Conservation (phyloP, 352 stramenopile species). For the Peronospora farinosa region DNA sequence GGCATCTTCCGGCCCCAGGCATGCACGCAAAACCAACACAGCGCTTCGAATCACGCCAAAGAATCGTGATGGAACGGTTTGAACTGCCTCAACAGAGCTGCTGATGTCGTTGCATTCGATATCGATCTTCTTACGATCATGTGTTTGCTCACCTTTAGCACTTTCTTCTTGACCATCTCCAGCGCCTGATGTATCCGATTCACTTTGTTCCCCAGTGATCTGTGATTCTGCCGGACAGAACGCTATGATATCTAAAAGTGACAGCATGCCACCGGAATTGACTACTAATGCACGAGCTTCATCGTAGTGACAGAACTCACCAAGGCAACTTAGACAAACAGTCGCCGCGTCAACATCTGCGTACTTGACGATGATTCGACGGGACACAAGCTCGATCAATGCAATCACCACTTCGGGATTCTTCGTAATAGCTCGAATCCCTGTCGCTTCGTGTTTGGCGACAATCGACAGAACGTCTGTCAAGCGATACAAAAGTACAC, state of each 20-base stretch:
- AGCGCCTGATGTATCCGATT: constrained; percentile 16
- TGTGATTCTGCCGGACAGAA: constrained; percentile 50
- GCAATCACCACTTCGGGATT: too few relatives aligned
- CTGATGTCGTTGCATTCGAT: constrained; percentile 6
- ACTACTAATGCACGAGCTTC: constrained; percentile 50
- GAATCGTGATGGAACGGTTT: constrained; percentile 35
- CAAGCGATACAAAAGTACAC: too few relatives aligned
- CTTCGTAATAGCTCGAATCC: too few relatives aligned
- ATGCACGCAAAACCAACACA: constrained; percentile 52
- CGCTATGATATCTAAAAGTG: constrained; percentile 54
- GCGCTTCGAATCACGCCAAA: constrained; percentile 50
- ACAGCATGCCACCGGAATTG: constrained; percentile 55
- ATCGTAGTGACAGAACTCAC: constrained; percentile 54
- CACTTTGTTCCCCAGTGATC: constrained; percentile 22
- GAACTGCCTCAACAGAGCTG: constrained; percentile 10
- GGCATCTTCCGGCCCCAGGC: constrained; percentile 36
- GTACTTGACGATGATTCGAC: too few relatives aligned
- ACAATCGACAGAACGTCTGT: too few relatives aligned
- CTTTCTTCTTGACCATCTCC: constrained; percentile 11
- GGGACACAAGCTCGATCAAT: too few relatives aligned
- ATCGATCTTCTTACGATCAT: constrained; percentile 2
- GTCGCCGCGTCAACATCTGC: too few relatives aligned
- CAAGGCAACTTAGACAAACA: constrained; percentile 40
- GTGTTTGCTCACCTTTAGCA: not conserved
- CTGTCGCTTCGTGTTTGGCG: too few relatives aligned